Evolutionary conservation across 805 yeast genomes (phyloP).

Genomic region (Metschnikowia matae): DNA sequence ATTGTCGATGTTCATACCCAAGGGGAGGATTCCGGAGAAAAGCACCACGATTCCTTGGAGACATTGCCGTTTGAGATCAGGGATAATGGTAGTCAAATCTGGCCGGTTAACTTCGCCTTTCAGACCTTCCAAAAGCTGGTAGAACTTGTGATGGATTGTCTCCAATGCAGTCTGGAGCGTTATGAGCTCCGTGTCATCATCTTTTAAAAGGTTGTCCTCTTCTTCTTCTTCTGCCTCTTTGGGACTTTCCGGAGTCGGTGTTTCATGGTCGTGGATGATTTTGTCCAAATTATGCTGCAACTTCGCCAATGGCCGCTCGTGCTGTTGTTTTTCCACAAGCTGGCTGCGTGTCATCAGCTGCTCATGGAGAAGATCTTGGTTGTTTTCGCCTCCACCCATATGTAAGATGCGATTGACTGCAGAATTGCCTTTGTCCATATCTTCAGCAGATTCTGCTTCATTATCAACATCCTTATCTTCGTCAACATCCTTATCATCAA

Average conservation of each 20-base stretch:
- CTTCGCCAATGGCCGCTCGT: conserved; percentile 80
- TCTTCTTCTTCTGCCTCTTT: conserved; percentile 31
- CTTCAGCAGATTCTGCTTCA: not conserved
- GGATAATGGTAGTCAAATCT: conserved; percentile 68
- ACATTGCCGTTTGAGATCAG: conserved; percentile 64
- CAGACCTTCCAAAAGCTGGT: conserved; percentile 19
- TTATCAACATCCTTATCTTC: not conserved
- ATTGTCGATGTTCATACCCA: conserved; percentile 64
- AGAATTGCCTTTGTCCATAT: conserved; percentile 11
- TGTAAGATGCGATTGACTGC: conserved; percentile 50
- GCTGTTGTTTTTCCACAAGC: conserved; percentile 73
- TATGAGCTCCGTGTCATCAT: conserved; percentile 75
- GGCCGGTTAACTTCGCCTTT: conserved; percentile 35
- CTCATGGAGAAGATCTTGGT: conserved; percentile 45
- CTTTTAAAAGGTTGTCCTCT: conserved; percentile 56
- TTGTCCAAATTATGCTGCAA: conserved; percentile 69
- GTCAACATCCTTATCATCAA: not conserved
- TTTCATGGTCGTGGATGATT: conserved; percentile 33
- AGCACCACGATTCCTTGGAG: conserved; percentile 66
- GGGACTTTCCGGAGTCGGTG: conserved; percentile 21
- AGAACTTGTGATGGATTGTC: conserved; percentile 66
- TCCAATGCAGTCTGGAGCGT: conserved; percentile 59
- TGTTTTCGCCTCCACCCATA: conserved; percentile 48
- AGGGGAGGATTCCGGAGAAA: conserved; percentile 85
- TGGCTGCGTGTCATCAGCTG: conserved; percentile 64